Base-by-base conservation (phyloP, 2,329 filamentous ascomycete species). In the Claviceps sp. region DNA sequence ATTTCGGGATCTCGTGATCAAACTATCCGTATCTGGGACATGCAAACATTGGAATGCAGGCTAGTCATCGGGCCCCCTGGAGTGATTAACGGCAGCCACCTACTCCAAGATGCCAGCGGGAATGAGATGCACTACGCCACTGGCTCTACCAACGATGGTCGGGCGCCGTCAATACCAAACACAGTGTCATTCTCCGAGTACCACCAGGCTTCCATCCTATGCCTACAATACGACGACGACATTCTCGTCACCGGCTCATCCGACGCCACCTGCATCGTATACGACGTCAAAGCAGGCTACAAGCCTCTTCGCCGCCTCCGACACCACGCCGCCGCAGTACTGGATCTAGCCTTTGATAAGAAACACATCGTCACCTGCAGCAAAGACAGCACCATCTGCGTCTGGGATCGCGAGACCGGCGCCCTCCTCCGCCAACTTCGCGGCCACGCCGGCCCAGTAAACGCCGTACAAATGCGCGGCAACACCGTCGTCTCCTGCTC, bases 221-320 rank as follows among this genome's bases (percentile, higher is more conserved):
- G 93, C 66, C 76, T 98, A 48, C 90, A 96, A 63, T 98, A 94
- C 65, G 93, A 98, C 62, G 82, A 93, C 49, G 77, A 86, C 46
- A 95, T 96, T 56, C 82, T 98, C 60, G 89, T 96, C 16, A 97
- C 93, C 3, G 93, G 93, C 49, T 96, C 90, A 7, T 96, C 90
- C 0, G 93, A 98, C 67, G 82, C 82, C 49, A 88, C 84, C 34
- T 94, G 90, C 68, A 94, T 98, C 55, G 78, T 98, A 22, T 95
- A 95, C 79, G 84, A 89, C 59, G 80, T 96, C 59, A 80, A 82
- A 57, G 79, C 80, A 22, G 78, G 86, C 39, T 96, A 91, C 66
- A 76, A 79, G 53, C 90, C 93, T 0, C 80, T 95, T 54, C 82
- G 80, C 48, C 85, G 88, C 36, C 81, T 98, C 14, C 71, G 73